Conservation (phyloP, 805 yeast genomes). For the Ogataea glucozyma region DNA sequence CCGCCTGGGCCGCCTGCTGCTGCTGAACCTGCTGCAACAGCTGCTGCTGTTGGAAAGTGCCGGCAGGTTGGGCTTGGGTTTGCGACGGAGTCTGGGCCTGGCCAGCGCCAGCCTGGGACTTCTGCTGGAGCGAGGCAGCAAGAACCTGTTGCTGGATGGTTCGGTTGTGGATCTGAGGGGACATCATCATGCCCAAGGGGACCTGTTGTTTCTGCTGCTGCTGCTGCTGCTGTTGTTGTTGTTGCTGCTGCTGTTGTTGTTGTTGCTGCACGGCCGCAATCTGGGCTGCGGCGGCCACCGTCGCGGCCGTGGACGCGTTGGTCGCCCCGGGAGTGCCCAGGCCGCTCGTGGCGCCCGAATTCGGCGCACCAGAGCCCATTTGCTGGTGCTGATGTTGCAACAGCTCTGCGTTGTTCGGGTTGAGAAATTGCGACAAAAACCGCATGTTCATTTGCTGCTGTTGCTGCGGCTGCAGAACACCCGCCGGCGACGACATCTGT, state of each 20-base stretch:
- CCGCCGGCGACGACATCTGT: slow-evolving; percentile 22
- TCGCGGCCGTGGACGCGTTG: slow-evolving; percentile 18
- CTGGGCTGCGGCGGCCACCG: slow-evolving; percentile 27
- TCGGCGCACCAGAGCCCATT: slow-evolving; percentile 9
- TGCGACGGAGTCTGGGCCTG: slow-evolving; percentile 17
- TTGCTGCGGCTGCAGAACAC: slow-evolving; percentile 17
- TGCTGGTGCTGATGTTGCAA: slow-evolving; percentile 19
- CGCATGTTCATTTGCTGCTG: slow-evolving; percentile 31
- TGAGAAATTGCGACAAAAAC: slow-evolving; percentile 29
- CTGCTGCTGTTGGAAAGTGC: slow-evolving; percentile 17
- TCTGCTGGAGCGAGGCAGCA: slow-evolving; percentile 29
- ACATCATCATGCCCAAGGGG: slow-evolving; percentile 35
- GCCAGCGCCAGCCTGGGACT: slow-evolving; percentile 4
- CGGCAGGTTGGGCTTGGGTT: too few species aligned
- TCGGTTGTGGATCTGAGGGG: slow-evolving; percentile 37
- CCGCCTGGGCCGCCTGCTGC: slow-evolving; percentile 26
- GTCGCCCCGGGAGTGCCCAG: slow-evolving; percentile 13
- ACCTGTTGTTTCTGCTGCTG: slow-evolving; percentile 21
- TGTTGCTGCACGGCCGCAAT: slow-evolving; percentile 22
- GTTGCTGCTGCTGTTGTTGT: slow-evolving; percentile 15
- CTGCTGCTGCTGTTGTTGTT: slow-evolving; percentile 18
- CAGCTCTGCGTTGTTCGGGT: slow-evolving; percentile 24
- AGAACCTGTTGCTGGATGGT: slow-evolving; percentile 33
- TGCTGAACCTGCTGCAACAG: slow-evolving; percentile 27
- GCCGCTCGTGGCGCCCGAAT: slow-evolving; percentile 6